These are phyloP conservation scores for Diutina pseudorugosa DNA, from an alignment of 1,139 yeast species.

Conservation along the genomic window DNA sequence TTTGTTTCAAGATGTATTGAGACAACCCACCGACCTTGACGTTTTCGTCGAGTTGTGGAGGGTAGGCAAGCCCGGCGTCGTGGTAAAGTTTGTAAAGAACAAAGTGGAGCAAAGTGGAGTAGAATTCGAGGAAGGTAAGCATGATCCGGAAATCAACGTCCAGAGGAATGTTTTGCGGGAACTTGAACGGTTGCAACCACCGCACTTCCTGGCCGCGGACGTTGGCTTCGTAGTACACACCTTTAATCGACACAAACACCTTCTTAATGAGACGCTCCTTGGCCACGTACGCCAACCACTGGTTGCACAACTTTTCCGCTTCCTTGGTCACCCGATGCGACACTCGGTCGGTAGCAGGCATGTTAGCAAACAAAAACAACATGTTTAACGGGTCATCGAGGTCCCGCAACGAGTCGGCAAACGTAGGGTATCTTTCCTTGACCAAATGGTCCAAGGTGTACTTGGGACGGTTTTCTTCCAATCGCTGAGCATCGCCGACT, in stretches of 20 bases:
- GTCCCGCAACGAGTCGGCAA: constrained; percentile 84
- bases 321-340: constrained; percentile 71
- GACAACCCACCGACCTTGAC: constrained; percentile 83
- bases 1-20: constrained; percentile 52
- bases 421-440: constrained; percentile 92
- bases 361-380: constrained; percentile 84
- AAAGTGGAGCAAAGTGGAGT: constrained; percentile 83
- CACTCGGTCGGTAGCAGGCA: constrained; percentile 88
- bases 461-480: constrained; percentile 71
- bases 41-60: constrained; percentile 75
- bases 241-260: constrained; percentile 93
- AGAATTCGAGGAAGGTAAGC: constrained; percentile 93
- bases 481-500: constrained; percentile 72
- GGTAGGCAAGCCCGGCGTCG: constrained; percentile 77
- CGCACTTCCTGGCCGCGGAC: constrained; percentile 86
- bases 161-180: constrained; percentile 88
- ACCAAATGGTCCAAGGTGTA: constrained; percentile 84
- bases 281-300: constrained; percentile 92
- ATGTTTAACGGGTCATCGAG: constrained; percentile 91
- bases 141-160: constrained; percentile 95
- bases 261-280: constrained; percentile 72
- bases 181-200: constrained; percentile 96
- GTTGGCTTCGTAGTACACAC: constrained; percentile 88
- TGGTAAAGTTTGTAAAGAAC: constrained; percentile 75
- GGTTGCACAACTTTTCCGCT: constrained; percentile 79